Conservation (phyloP, 2,329 filamentous ascomycete genomes). For the Aspergillus proliferans region DNA sequence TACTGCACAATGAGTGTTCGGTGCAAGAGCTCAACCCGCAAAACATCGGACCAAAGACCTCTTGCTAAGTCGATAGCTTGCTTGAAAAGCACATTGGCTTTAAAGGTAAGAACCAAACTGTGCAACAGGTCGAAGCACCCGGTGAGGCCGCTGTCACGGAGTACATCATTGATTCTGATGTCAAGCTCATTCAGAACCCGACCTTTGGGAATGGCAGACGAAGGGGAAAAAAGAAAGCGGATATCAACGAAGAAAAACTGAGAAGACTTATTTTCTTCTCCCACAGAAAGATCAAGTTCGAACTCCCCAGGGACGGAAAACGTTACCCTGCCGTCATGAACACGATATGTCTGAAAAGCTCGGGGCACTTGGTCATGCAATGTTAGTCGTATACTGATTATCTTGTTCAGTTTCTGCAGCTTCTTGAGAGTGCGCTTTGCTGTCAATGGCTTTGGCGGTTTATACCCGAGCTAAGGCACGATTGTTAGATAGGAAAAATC, state of each 20-base stretch:
- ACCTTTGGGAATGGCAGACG: constrained; percentile 57
- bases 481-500: constrained; percentile 10
- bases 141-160: constrained; percentile 63
- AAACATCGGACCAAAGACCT: constrained; percentile 68
- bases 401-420: constrained; percentile 74
- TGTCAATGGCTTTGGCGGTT: constrained; percentile 65
- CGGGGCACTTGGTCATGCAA: constrained; percentile 75
- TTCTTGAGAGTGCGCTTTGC: constrained; percentile 66
- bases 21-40: constrained; percentile 73
- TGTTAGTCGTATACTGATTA: constrained; percentile 75
- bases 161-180: constrained; percentile 61
- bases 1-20: constrained; percentile 84
- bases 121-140: constrained; percentile 85
- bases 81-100: constrained; percentile 72
- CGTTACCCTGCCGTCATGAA: constrained; percentile 81
- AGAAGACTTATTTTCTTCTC: constrained; percentile 71
- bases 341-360: constrained; percentile 70
- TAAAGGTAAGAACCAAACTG: constrained; percentile 81
- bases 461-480: constrained; percentile 60
- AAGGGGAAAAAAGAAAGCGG: constrained; percentile 71
- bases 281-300: constrained; percentile 86
- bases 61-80: constrained; percentile 68
- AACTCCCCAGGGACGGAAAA: constrained; percentile 81
- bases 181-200: constrained; percentile 63
- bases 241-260: constrained; percentile 96